phyloP scores from a whole-genome alignment of 177 flowering plant genomes.

The Vitis hybrid region DNA sequence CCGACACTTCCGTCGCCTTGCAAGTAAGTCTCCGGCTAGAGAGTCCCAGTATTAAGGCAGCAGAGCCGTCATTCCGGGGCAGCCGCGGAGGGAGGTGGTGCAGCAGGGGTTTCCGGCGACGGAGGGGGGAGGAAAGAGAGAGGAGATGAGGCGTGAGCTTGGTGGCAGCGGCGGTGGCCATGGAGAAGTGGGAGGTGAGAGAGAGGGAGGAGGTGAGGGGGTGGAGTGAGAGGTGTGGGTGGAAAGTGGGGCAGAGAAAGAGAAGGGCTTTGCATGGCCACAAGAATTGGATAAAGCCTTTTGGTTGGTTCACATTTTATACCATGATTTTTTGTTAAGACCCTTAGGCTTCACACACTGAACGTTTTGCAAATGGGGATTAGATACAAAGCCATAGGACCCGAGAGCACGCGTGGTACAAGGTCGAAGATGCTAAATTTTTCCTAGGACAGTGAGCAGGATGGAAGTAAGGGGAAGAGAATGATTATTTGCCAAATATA shows the following conservation, averaged over 20 bases:
- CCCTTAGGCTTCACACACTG: too few relatives aligned
- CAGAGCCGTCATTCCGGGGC: background rate
- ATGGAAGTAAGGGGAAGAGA: too few relatives aligned
- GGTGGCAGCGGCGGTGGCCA: constrained; percentile 20
- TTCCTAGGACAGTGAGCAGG: too few relatives aligned
- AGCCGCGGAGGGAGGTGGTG: constrained; percentile 12
- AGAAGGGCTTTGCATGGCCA: too few relatives aligned
- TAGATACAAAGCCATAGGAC: too few relatives aligned
- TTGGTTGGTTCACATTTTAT: too few relatives aligned
- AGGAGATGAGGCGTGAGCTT: background rate
- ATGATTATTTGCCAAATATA: too few relatives aligned
- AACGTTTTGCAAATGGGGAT: too few relatives aligned
- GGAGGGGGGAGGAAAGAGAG: constrained; percentile 1
- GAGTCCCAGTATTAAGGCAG: background rate
- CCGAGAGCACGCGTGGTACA: too few relatives aligned
- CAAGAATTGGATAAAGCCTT: too few relatives aligned
- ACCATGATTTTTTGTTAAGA: too few relatives aligned
- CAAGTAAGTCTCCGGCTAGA: constrained; percentile 28
- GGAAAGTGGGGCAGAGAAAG: background rate
- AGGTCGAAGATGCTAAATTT: too few relatives aligned
- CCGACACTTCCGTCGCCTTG: constrained; percentile 66
- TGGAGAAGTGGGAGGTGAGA: background rate
- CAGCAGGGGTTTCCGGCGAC: constrained; percentile 4
- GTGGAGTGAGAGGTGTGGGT: constrained; percentile 7
- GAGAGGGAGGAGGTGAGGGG: background rate